Percentiles rank a stretch among this genome's conserved stretches.
Evolutionary conservation across 805 yeast species (phyloP).

Genomic region (Wickerhamomyces queroliae): DNA sequence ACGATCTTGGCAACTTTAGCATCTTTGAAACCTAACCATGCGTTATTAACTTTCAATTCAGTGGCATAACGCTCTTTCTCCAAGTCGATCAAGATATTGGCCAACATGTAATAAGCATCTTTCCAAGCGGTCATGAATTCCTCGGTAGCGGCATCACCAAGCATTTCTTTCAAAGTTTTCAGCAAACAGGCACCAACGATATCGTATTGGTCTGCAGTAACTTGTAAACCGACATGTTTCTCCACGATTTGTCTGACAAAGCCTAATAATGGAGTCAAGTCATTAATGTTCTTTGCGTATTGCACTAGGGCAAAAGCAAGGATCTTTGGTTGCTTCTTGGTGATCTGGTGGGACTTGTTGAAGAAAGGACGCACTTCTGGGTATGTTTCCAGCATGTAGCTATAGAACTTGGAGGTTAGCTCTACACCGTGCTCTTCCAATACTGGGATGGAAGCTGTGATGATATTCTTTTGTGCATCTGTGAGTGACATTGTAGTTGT

Average conservation of each 20-base stretch:
- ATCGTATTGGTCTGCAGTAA: constrained; percentile 59
- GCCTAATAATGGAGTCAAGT: constrained; percentile 43
- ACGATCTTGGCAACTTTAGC: constrained; percentile 39
- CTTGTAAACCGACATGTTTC: constrained; percentile 62
- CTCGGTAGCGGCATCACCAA: constrained; percentile 56
- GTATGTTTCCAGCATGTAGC: constrained; percentile 44
- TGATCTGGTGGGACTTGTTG: constrained; percentile 51
- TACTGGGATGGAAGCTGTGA: constrained; percentile 49
- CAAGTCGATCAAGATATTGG: constrained; percentile 50
- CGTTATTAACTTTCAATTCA: constrained; percentile 24
- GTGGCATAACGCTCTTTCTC: constrained; percentile 42
- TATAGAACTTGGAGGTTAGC: constrained; percentile 50
- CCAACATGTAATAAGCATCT: constrained; percentile 58
- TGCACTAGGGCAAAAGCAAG: constrained; percentile 55
- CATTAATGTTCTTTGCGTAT: constrained; percentile 60
- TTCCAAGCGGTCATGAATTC: constrained; percentile 60
- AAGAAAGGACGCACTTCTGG: constrained; percentile 56
- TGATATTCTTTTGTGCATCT: constrained; percentile 25
- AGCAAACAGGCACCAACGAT: constrained; percentile 57
- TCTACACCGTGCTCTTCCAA: constrained; percentile 49
- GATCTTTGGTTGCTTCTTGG: constrained; percentile 54
- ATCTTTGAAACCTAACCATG: constrained; percentile 56
- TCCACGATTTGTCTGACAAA: constrained; percentile 55
- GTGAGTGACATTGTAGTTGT: constrained; percentile 19
- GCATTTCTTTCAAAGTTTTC: constrained; percentile 43